Base-by-base conservation (phyloP, 2,329 filamentous ascomycete species). In the Fusarium devonianum region DNA sequence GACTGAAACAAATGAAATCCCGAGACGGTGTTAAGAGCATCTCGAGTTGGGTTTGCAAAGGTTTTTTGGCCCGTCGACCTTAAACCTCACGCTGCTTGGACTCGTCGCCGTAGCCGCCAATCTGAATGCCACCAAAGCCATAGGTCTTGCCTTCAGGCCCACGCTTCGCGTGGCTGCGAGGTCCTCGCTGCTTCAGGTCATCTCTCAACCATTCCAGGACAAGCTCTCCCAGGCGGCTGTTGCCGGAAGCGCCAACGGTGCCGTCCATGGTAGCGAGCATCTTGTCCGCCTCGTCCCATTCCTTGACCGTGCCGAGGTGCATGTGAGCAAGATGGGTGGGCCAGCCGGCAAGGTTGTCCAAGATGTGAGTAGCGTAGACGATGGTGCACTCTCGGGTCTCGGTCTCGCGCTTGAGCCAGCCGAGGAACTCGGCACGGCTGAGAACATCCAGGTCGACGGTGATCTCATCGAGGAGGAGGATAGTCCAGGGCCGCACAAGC, bases 321-420 rank as follows among this genome's bases (percentile, higher is more conserved):
- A 99, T 97, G 71, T 97, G 93, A 38, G 96, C 92, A 26, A 99
- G 78, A 73, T 99, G 92, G 1, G 90, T 96, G 6, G 94, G 94
- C 94, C 94, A 99, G 14, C 87, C 86, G 1, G 92, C 92, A 39
- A 99, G 77, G 70, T 97, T 97, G 69, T 99, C 94, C 62, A 99
- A 75, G 58, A 99, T 97, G 73, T 99, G 94, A 11, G 94, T 99
- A 7, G 94, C 94, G 70, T 99, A 99, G 21, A 99, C 92, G 64
- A 99, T 90, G 4, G 94, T 97, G 69, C 92, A 97, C 28, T 85
- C 80, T 42, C 93, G 80, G 7, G 69, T 77, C 74, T 93, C 88
- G 0, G 93, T 97, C 83, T 99, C 94, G 51, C 79, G 78, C 73
- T 92, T 92, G 67, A 99, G 74, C 78, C 93, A 99, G 32, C 75